Evolutionary conservation across 306 rosid species (phyloP).

Genomic region (Gillenia trifoliata): DNA sequence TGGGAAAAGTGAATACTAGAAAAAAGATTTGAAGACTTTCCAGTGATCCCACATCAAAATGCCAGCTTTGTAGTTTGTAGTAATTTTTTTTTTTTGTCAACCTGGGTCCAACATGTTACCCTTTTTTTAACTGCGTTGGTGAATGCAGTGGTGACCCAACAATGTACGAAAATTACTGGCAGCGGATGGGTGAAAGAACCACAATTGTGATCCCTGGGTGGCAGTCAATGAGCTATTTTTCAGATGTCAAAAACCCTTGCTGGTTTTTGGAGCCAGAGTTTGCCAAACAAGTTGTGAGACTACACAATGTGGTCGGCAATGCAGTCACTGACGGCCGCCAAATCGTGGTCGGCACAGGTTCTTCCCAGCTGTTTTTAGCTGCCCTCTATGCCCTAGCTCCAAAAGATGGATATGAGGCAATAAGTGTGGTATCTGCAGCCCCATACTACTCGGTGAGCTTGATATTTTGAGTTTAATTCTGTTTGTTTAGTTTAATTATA

Average conservation of each 20-base stretch:
- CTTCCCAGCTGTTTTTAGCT: conserved; percentile 86
- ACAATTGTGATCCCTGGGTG: conserved; percentile 69
- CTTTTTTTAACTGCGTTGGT: too few species aligned
- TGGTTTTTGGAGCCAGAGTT: conserved; percentile 88
- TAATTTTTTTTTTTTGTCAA: too few species aligned
- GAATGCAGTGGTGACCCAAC: conserved; percentile 84
- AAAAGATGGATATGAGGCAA: conserved; percentile 42
- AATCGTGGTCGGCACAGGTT: conserved; percentile 89
- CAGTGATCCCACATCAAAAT: not conserved
- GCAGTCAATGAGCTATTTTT: conserved; percentile 78
- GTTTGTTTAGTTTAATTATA: too few species aligned
- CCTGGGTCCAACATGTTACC: too few species aligned
- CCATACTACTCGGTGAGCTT: conserved; percentile 83
- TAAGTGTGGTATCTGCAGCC: conserved; percentile 57
- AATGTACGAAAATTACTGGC: conserved; percentile 70
- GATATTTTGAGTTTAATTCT: conserved; percentile 5
- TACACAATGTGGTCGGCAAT: conserved; percentile 72
- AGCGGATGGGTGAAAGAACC: conserved; percentile 53
- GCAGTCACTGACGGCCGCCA: conserved; percentile 69
- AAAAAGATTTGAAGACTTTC: not conserved
- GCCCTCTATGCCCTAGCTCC: conserved; percentile 81
- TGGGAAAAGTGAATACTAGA: not conserved
- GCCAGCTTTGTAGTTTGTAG: not conserved
- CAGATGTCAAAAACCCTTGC: conserved; percentile 51
- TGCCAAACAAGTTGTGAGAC: conserved; percentile 50